Conservation (phyloP, 257 asterid species). For the Fraxinus anomala region DNA sequence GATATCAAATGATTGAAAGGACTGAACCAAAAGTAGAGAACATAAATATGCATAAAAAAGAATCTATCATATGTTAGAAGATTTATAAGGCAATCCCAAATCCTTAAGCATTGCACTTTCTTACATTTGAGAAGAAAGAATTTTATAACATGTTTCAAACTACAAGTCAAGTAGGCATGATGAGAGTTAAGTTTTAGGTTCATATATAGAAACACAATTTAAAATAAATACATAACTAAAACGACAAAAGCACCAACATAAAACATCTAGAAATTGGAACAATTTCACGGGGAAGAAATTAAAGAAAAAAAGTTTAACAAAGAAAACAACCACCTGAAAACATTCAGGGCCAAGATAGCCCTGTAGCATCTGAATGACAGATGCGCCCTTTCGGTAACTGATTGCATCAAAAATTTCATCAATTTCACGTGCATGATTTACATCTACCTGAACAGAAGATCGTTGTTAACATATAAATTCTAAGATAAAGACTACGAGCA, state of each 20-base stretch:
- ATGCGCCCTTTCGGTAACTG: conserved; percentile 94
- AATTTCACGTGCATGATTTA: conserved; percentile 85
- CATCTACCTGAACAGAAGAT: conserved; percentile 67
- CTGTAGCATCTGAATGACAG: conserved; percentile 92
- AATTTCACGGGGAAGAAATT: background rate
- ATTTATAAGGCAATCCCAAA: background rate
- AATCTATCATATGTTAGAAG: background rate
- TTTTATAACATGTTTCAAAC: background rate
- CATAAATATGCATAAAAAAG: background rate
- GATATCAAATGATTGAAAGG: background rate
- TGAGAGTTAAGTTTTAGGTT: background rate
- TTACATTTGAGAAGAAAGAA: background rate
- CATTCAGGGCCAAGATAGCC: conserved; percentile 87
- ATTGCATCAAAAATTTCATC: conserved; percentile 96
- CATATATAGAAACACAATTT: conserved; percentile 4
- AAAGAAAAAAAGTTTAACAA: background rate
- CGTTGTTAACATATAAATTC: conserved; percentile 18
- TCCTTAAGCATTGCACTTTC: background rate
- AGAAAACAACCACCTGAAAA: conserved; percentile 60
- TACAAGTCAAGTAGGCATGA: background rate
- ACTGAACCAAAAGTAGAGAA: background rate
- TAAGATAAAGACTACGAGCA: conserved; percentile 12
- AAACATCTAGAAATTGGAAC: background rate
- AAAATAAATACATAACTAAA: conserved; percentile 3
- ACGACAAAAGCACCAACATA: background rate